Base-by-base conservation (phyloP, 2,329 filamentous ascomycete species). In the Aspergillus transmontanensis region DNA sequence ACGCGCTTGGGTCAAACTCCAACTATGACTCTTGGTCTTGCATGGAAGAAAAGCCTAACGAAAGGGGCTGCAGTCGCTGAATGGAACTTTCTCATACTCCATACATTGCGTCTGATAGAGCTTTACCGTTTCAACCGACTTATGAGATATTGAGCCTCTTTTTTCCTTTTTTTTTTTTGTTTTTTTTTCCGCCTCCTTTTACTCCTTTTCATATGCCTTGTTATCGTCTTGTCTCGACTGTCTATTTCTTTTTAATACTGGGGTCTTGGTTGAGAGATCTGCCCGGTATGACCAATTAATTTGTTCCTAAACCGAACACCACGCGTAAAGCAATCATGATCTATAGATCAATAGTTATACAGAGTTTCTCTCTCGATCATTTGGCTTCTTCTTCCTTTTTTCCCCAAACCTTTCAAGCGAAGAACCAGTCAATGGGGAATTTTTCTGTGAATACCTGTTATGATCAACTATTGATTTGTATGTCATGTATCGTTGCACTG, bases 241-340 rank as follows among this genome's bases (percentile, higher is more conserved):
- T 43, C 56, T 53, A 28, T 57, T 45, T 21, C 55, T 14, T 62
- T 56, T 30, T 36, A 56, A 32, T 41, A 32, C 56, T 43, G 53
- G 7, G n/a, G 9, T 32, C 23, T 23, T 3, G 30, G 36, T 21
- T 32, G 32, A 34, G 23, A 53, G 45, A 58, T 51, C 57, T 36
- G 30, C 21, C 30, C 19, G 21, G 39, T 46, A 58, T 26, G n/a
- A 19, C 41, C 43, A 45, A n/a, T 48, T 30, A 26, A 48, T 34
- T 30, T 60, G 58, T 50, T 41, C 23, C 54, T 48, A 26, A 54
- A 45, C 51, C 41, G 28, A 56, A 56, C 58, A n/a, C 43, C 19
- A 58, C n/a, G 30, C 58, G 56, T 56, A 43, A 39, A 23, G 21
- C 41, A 60, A 56, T 46, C 39, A 60, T 30, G 19, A 28, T 26